Percentiles rank a stretch among this genome's conserved stretches.
Conservation (phyloP, 371 early-diverging fungal genomes). For the Umbelopsis sp. region DNA sequence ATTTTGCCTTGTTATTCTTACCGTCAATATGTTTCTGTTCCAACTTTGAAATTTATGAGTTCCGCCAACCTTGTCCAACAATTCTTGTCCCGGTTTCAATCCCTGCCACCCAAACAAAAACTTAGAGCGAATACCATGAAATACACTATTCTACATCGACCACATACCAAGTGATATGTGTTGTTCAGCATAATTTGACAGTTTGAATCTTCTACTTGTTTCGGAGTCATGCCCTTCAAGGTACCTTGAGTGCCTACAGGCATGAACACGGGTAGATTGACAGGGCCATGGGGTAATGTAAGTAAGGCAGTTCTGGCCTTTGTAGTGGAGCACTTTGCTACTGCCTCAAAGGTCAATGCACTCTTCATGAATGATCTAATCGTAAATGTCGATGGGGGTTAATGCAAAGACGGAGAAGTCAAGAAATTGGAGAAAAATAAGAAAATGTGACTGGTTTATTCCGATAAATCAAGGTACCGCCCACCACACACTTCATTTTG, state of each 20-base stretch:
- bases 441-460: constrained; percentile 7
- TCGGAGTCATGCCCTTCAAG: constrained; percentile 85
- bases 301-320: constrained; percentile 86
- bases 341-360: constrained; percentile 69
- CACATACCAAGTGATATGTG: constrained; percentile 86
- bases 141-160: background rate
- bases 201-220: constrained; percentile 81
- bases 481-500: no score
- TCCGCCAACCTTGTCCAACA: constrained; percentile 78
- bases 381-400: background rate
- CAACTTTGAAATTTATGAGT: constrained; percentile 92
- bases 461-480: no score
- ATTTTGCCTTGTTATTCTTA: constrained; percentile 20
- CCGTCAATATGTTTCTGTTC: constrained; percentile 85
- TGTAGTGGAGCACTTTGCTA: constrained; percentile 87
- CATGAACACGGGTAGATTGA: constrained; percentile 95
- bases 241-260: constrained; percentile 98
- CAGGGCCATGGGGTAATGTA: constrained; percentile 84
- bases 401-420: background rate
- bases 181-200: constrained; percentile 94
- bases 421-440: background rate
- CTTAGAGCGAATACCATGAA: background rate
- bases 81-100: constrained; percentile 72
- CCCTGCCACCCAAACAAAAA: constrained; percentile 31
- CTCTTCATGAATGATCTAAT: constrained; percentile 40